phyloP scores from a whole-genome alignment of 2,329 filamentous ascomycete species.

The Neopestalotiopsis clavispora region DNA sequence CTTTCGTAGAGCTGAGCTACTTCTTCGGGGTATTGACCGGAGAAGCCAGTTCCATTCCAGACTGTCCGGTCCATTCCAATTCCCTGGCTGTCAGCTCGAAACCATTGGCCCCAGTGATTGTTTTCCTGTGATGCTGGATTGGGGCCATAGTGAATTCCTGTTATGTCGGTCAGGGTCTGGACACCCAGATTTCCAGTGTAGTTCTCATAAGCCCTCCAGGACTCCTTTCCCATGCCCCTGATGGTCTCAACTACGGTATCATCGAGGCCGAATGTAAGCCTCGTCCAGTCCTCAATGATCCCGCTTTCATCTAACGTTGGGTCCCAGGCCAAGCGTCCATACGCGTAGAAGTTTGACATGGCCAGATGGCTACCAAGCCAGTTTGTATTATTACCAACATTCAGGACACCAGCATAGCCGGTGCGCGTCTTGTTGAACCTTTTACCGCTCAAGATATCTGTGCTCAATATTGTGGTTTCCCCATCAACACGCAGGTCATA shows the following conservation, averaged over 20 bases:
- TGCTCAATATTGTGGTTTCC: slow-evolving; percentile 50
- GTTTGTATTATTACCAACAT: slow-evolving; percentile 68
- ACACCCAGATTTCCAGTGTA: slow-evolving; percentile 74
- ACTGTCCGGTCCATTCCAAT: slow-evolving; percentile 76
- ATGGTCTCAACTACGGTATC: slow-evolving; percentile 62
- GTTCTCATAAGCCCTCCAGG: slow-evolving; percentile 74
- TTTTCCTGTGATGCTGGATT: slow-evolving; percentile 71
- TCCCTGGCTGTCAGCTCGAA: slow-evolving; percentile 62
- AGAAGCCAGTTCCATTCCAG: slow-evolving; percentile 67
- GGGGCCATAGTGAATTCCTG: slow-evolving; percentile 70
- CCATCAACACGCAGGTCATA: slow-evolving; percentile 68
- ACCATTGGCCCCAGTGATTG: slow-evolving; percentile 72
- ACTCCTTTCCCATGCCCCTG: slow-evolving; percentile 63
- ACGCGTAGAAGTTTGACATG: slow-evolving; percentile 76
- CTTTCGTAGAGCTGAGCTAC: slow-evolving; percentile 63
- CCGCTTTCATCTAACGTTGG: slow-evolving; percentile 51
- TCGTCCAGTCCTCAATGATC: slow-evolving; percentile 69
- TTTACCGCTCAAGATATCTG: slow-evolving; percentile 65
- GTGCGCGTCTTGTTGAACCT: slow-evolving; percentile 61
- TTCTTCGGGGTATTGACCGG: slow-evolving; percentile 69
- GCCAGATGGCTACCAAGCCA: slow-evolving; percentile 74
- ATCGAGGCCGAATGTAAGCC: slow-evolving; percentile 66
- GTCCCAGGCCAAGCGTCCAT: slow-evolving; percentile 70
- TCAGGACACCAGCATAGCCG: slow-evolving; percentile 70
- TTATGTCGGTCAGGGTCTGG: slow-evolving; percentile 71